Base-by-base conservation (phyloP, 164 flowering plant species). In the Aristolochia contorta region DNA sequence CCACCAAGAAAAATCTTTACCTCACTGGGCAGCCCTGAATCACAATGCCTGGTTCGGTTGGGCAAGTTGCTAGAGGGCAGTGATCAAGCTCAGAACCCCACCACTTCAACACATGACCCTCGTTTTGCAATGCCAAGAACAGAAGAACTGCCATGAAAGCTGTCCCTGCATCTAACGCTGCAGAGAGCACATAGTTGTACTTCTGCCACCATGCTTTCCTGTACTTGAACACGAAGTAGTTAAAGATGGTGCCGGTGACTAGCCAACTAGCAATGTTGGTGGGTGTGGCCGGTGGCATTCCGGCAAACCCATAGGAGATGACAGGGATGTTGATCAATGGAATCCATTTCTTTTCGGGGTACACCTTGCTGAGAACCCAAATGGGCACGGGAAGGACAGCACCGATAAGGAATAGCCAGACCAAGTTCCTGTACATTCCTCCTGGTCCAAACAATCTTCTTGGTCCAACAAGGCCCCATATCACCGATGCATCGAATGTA, bases 261-360 rank as follows among this genome's bases (percentile, higher is more conserved):
- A 91, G 87, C 97, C 97, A 91, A 69, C 96, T 86, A 21, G 96
- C 89, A 18, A 83, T 91, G 70, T 91, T 91, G 51, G 92, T 84
- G 0, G 97, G 97, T 8, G 96, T 91, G 15, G 97, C 97, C 0
- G 97, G 96, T 21, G 97, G 97, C 96, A 89, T 84, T 32, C 96
- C 96, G 0, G 92, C 96, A 59, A 88, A 88, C 0, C 97, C 97
- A 19, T 86, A 88, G 1, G 91, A 77, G 60, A 91, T 88, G 55
- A 88, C 96, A 0, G 97, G 97, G 25, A 91, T 78, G 75, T 91
- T 88, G 47, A 91, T 88, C 72, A 91, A 66, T 0, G 89, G 75
- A 50, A 91, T 91, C 97, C 97, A 91, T 74, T 91, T 91, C 79
- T 88, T 86, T 0, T 87, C 80, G 0, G 98, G 98, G 74, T 54